Conservation (phyloP, 148 eudicot genomes). For the Fallopia convolvulus region DNA sequence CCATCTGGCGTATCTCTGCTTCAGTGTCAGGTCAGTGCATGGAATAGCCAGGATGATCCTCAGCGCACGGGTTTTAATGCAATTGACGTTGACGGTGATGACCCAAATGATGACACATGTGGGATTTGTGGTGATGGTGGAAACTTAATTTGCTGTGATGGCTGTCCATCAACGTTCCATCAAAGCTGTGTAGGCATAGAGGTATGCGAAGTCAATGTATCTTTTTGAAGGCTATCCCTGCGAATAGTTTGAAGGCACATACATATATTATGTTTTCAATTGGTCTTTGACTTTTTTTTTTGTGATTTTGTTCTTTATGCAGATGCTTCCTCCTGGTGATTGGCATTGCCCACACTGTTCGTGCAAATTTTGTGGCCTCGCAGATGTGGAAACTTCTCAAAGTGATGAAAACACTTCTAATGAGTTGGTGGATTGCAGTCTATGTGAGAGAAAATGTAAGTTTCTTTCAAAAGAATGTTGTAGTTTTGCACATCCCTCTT, state of each 20-base stretch:
- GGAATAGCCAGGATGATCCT: slow-evolving; percentile 74
- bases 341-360: slow-evolving; percentile 97
- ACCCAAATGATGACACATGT: slow-evolving; percentile 96
- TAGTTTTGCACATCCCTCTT: neutral
- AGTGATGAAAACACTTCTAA: slow-evolving; percentile 24
- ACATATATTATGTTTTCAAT: neutral
- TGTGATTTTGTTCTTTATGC: slow-evolving; percentile 15
- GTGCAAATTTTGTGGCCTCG: slow-evolving; percentile 73
- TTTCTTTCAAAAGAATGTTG: neutral
- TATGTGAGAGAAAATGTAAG: slow-evolving; percentile 86
- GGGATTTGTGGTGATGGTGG: slow-evolving; percentile 98
- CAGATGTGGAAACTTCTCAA: slow-evolving; percentile 25
- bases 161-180: slow-evolving; percentile 97
- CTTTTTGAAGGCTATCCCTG: neutral
- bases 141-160: slow-evolving; percentile 93
- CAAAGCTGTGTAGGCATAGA: slow-evolving; percentile 78
- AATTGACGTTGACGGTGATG: slow-evolving; percentile 71
- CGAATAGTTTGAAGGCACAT: neutral
- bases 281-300: neutral
- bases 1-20: slow-evolving; percentile 72
- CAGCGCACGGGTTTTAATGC: slow-evolving; percentile 44
- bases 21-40: slow-evolving; percentile 83
- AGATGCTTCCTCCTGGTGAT: slow-evolving; percentile 94
- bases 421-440: slow-evolving; percentile 41
- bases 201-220: slow-evolving; percentile 28